These are phyloP conservation scores for Parietaria judaica DNA, from an alignment of 306 rosid genomes.

Conservation along the genomic window DNA sequence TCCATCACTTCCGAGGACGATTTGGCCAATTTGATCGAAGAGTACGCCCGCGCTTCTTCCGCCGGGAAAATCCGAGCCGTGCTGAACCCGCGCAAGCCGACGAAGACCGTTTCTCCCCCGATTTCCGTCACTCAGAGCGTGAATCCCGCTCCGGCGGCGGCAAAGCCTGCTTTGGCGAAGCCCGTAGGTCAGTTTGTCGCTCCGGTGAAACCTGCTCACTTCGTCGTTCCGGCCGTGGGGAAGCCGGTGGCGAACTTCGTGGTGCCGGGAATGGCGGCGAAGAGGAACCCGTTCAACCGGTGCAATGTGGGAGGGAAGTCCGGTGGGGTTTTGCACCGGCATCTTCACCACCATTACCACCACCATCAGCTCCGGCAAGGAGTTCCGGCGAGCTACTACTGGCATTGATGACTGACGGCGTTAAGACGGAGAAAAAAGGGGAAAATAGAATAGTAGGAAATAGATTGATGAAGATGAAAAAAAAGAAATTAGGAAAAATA, in stretches of 20 bases:
- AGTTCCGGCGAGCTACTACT: conserved; percentile 16
- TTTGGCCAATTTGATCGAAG: conserved; percentile 51
- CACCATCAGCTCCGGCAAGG: not conserved
- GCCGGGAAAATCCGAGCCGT: conserved; percentile 31
- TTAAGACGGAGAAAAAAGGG: conserved; percentile 2
- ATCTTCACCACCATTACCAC: not conserved
- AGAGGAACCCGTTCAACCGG: conserved; percentile 26
- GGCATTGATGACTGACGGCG: conserved; percentile 6
- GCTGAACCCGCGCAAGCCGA: not conserved
- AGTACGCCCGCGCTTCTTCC: conserved; percentile 52
- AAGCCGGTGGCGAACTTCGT: conserved; percentile 16
- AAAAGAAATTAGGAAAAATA: not conserved
- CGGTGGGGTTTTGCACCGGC: conserved; percentile 18
- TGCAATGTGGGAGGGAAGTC: conserved; percentile 31
- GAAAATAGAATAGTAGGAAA: not conserved
- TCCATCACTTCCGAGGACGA: conserved; percentile 70
- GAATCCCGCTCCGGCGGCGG: conserved; percentile 4
- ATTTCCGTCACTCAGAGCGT: conserved; percentile 33
- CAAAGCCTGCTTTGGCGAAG: conserved; percentile 1
- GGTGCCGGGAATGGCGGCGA: conserved; percentile 22
- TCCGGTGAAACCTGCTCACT: conserved; percentile 18
- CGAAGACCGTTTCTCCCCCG: conserved; percentile 43
- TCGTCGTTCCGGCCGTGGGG: conserved; percentile 17
- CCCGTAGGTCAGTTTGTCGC: conserved; percentile 14
- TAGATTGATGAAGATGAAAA: not conserved